phyloP scores from a whole-genome alignment of 345 rosid species.

The Salix brachista region DNA sequence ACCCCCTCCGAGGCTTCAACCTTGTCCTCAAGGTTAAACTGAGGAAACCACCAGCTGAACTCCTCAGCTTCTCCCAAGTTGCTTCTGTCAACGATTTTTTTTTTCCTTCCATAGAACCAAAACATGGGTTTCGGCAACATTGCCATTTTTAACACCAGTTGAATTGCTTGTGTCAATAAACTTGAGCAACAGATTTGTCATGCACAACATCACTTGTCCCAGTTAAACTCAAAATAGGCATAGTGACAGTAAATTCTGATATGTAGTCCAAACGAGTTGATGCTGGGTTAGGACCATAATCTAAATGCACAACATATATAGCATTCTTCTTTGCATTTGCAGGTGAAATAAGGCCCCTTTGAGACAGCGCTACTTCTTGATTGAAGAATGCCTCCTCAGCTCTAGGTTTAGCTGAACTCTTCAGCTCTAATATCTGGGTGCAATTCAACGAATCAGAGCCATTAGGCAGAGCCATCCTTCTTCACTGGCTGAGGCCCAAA shows the following conservation, averaged over 20 bases:
- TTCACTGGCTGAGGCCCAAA: constrained; percentile 71
- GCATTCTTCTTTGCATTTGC: constrained; percentile 93
- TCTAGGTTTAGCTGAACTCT: constrained; percentile 58
- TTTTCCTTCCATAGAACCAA: no score
- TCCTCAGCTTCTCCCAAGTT: no score
- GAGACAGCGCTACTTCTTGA: constrained; percentile 74
- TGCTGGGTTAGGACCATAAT: constrained; percentile 72
- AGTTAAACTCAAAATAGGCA: constrained; percentile 92
- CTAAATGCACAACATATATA: constrained; percentile 74
- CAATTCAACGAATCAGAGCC: constrained; percentile 67
- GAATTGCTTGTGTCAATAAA: constrained; percentile 94
- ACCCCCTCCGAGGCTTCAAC: no score
- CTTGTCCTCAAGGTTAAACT: no score
- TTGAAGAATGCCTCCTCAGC: constrained; percentile 73
- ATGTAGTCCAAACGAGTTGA: constrained; percentile 70
- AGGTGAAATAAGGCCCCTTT: constrained; percentile 59
- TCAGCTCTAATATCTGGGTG: constrained; percentile 69
- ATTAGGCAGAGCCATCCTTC: constrained; percentile 80
- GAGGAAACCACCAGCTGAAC: no score
- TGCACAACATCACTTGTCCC: constrained; percentile 60
- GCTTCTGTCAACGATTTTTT: no score
- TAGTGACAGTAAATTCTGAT: constrained; percentile 76
- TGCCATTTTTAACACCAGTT: constrained; percentile 19
- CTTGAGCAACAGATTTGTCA: constrained; percentile 57
- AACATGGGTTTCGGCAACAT: no score